Evolutionary conservation across 768 basidiomycete genomes (phyloP), one percentile per base, ranked within the genome.

Genomic region (Hygrophorus russula): DNA sequence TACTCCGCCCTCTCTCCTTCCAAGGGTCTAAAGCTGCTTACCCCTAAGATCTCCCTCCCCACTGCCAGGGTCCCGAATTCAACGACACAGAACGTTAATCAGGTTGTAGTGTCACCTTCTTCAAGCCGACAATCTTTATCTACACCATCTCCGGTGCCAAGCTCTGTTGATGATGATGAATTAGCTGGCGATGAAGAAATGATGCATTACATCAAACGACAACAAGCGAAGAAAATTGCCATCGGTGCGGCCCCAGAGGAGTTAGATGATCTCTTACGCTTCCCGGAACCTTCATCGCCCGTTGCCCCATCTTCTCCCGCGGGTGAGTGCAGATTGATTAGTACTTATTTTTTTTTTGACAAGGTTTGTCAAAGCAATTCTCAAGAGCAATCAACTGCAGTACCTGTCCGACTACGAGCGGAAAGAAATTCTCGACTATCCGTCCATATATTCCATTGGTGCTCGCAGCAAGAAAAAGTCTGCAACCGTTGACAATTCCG

Each of bases 171-270:
- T 46, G 92, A 93, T 46, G 90, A 93, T 49, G 88, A 93, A 58
- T 40, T 83, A 5, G 64, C 85, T 13, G 96, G 88, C 12, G 96
- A 99, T 56, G 92, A 96, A 48, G 96, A 99, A 65, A 99, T 99
- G 96, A 62, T 86, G 55, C 82, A 85, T 46, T 99, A 94, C 61
- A 87, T 97, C 49, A 77, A 79, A 51, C 76, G 92, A 18, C 88
- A 96, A 50, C 84, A 91, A 52, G 78, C 87, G 31, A 91, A 91
- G 68, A 89, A 83, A 60, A 59, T 91, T 49, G 82, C 87, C 8
- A 70, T 73, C 10, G 90, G 90, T 20, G 81, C 88, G 6, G 81
- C 78, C 27, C 87, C 90, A 55, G 81, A 85, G 51, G 87, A 94
- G 51, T 64, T 99, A 36, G 88, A 96, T 50, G 82, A 82, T 38